Conservation (phyloP, 2,329 filamentous ascomycete genomes). For the Lachnellula hyalina region DNA sequence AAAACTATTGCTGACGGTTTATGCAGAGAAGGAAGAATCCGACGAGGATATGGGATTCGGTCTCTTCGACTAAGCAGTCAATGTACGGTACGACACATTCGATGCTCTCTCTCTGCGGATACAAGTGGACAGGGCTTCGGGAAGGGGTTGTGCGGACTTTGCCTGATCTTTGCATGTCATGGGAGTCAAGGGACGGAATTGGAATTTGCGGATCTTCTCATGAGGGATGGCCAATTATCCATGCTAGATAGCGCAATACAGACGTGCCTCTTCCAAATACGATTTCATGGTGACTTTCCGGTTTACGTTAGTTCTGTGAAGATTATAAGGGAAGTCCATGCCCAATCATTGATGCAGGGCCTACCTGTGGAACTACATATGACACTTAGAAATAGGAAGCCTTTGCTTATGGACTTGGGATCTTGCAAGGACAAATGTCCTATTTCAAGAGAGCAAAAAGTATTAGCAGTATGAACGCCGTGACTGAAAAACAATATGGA, state of each 20-base stretch:
- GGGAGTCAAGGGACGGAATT: conserved; percentile 19
- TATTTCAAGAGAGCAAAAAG: no score
- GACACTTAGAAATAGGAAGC: background rate
- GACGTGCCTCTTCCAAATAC: conserved; percentile 29
- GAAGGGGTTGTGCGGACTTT: conserved; percentile 28
- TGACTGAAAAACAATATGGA: no score
- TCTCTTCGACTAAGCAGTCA: conserved; percentile 63
- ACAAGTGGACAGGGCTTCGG: conserved; percentile 22
- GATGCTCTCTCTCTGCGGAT: conserved; percentile 21
- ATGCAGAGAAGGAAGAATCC: conserved; percentile 60
- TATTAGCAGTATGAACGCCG: no score
- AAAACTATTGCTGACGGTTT: conserved; percentile 22
- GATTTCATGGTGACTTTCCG: background rate
- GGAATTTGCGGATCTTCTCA: conserved; percentile 15
- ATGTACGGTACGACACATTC: conserved; percentile 17
- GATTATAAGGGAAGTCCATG: background rate
- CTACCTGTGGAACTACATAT: background rate
- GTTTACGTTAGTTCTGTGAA: background rate
- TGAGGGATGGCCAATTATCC: conserved; percentile 22
- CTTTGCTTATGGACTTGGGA: no score
- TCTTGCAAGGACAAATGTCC: no score
- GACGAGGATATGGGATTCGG: conserved; percentile 74
- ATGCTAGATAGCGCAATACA: conserved; percentile 28
- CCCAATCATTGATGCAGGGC: no score
- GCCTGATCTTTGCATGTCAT: conserved; percentile 27